phyloP scores from a whole-genome alignment of 176 grass and related monocot species.

The Zea luxurians region DNA sequence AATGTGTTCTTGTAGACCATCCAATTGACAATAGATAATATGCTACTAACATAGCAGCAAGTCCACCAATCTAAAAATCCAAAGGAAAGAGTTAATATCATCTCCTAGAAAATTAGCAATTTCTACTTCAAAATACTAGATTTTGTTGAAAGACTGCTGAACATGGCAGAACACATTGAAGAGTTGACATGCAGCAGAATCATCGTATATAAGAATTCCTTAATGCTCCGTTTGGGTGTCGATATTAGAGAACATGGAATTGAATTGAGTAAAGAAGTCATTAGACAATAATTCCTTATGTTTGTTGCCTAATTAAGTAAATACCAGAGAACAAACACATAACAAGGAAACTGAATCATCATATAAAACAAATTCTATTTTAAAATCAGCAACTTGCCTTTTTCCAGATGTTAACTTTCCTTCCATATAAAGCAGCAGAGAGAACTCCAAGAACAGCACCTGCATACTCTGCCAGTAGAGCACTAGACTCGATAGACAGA shows the following conservation, averaged over 20 bases:
- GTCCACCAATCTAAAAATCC: constrained; percentile 75
- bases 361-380: background rate
- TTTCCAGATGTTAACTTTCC: constrained; percentile 81
- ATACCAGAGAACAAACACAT: background rate
- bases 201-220: constrained; percentile 11
- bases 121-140: constrained; percentile 19
- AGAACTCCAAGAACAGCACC: constrained; percentile 98
- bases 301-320: background rate
- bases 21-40: constrained; percentile 93
- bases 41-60: constrained; percentile 82
- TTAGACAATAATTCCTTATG: background rate
- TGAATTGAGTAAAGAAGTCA: too few relatives aligned
- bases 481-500: constrained; percentile 60
- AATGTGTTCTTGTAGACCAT: constrained; percentile 85
- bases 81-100: constrained; percentile 11
- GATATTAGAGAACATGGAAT: too few relatives aligned
- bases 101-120: constrained; percentile 23
- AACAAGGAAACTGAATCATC: background rate
- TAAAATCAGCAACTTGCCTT: constrained; percentile 57
- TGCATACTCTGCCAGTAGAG: constrained; percentile 86
- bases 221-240: background rate
- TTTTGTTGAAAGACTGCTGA: background rate
- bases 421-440: constrained; percentile 88
- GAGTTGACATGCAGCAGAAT: constrained; percentile 12
- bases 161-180: constrained; percentile 1